These are phyloP conservation scores for Diaporthe capsici DNA, from an alignment of 2,329 filamentous ascomycete species.

Conservation along the genomic window DNA sequence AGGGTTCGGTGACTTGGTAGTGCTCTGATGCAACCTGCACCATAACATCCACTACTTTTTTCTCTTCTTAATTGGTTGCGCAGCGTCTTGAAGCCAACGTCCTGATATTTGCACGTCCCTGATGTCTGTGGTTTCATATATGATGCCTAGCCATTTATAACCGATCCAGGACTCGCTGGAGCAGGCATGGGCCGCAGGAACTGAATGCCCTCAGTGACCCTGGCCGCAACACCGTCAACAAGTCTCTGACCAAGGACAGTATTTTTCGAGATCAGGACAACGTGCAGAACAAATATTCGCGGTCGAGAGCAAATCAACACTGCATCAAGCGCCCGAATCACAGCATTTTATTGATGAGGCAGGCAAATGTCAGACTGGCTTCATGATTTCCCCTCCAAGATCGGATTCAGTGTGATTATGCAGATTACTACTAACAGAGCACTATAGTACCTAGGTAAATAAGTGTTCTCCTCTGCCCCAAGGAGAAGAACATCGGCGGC, in stretches of 20 bases:
- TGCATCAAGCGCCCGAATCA: not conserved
- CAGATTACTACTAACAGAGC: slow-evolving; percentile 6
- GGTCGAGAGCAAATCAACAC: too few species aligned
- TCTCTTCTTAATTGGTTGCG: not conserved
- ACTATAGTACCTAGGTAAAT: not conserved
- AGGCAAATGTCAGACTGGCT: not conserved
- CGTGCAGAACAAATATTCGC: not conserved
- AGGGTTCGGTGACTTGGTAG: slow-evolving; percentile 27
- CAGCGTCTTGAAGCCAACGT: not conserved
- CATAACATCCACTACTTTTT: not conserved
- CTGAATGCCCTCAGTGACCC: not conserved
- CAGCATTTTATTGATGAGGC: not conserved
- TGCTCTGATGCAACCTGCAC: not conserved
- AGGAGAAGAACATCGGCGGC: not conserved
- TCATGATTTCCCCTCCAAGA: too few species aligned
- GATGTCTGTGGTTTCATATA: too few species aligned
- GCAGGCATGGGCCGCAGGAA: not conserved
- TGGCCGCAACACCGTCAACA: not conserved
- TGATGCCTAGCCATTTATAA: too few species aligned
- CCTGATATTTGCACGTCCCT: not conserved
- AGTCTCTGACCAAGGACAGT: not conserved
- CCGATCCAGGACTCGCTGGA: not conserved
- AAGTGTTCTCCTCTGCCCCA: not conserved
- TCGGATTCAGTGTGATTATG: not conserved
- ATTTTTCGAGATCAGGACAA: not conserved